phyloP scores from a whole-genome alignment of 768 basidiomycete species.

The Brasilioporus rufonigricans region DNA sequence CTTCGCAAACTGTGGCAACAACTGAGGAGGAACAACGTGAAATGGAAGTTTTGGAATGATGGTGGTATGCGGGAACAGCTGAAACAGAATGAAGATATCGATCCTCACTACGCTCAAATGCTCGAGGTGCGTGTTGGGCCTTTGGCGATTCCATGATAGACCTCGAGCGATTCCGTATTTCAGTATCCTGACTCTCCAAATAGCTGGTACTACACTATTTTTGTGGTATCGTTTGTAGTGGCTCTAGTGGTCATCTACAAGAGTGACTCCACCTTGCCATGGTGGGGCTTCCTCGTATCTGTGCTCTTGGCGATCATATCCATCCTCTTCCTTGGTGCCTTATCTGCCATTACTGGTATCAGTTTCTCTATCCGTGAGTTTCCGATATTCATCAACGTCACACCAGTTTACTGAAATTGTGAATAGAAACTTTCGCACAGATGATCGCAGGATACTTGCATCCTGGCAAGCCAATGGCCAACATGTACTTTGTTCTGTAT shows the following conservation, averaged over 20 bases:
- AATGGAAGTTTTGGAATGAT: constrained; percentile 38
- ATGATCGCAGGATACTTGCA: constrained; percentile 39
- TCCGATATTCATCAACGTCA: neutral
- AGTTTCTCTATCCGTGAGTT: constrained; percentile 18
- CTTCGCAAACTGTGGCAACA: constrained; percentile 24
- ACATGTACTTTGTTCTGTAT: constrained; percentile 45
- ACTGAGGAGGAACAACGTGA: constrained; percentile 30
- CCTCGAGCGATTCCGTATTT: neutral
- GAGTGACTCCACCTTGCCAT: constrained; percentile 50
- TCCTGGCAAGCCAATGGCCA: constrained; percentile 39
- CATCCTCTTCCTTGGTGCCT: constrained; percentile 51
- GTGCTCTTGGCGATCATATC: constrained; percentile 49
- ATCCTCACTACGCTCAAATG: constrained; percentile 61
- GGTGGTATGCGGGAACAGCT: constrained; percentile 21
- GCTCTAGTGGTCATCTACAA: constrained; percentile 35
- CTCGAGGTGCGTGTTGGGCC: constrained; percentile 21
- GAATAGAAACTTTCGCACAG: constrained; percentile 29
- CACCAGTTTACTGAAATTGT: neutral
- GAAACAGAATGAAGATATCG: constrained; percentile 41
- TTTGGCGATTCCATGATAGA: constrained; percentile 16
- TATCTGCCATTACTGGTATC: constrained; percentile 48
- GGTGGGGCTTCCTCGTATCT: constrained; percentile 58
- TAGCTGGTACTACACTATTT: neutral
- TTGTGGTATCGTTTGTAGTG: neutral
- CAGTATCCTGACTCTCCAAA: neutral